phyloP scores from a whole-genome alignment of 305 asterid genomes.

The Euphrasia arctica region DNA sequence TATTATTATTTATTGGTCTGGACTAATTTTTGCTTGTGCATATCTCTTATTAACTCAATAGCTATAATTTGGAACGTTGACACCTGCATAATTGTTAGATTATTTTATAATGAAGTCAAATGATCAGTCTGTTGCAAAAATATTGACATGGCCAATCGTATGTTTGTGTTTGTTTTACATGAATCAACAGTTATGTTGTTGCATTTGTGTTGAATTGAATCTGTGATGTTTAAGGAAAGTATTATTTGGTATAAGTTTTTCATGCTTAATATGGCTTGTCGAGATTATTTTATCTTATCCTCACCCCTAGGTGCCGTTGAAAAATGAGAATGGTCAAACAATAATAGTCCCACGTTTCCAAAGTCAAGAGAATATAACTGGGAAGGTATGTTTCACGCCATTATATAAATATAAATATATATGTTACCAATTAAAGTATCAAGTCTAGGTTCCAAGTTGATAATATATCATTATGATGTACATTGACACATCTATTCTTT shows the following conservation, averaged over 20 bases:
- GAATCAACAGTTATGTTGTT: not conserved
- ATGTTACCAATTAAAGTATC: not conserved
- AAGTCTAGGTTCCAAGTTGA: not conserved
- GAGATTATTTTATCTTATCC: conserved; percentile 21
- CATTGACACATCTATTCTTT: not conserved
- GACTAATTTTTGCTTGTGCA: not conserved
- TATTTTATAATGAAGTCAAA: not conserved
- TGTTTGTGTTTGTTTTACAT: too few relatives aligned
- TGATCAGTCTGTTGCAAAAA: too few relatives aligned
- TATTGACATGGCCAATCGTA: too few relatives aligned
- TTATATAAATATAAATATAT: too few relatives aligned
- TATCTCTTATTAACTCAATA: conserved; percentile 1
- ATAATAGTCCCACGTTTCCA: conserved; percentile 78
- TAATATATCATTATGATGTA: conserved; percentile 16
- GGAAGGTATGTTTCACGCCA: conserved; percentile 45
- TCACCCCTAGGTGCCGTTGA: conserved; percentile 55
- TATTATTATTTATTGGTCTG: not conserved
- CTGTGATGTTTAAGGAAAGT: not conserved
- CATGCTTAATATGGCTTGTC: conserved; percentile 12
- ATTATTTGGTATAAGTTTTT: not conserved
- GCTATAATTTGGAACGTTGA: conserved; percentile 11
- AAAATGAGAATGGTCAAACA: conserved; percentile 85
- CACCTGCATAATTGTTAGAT: conserved; percentile 9
- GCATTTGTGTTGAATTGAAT: conserved; percentile 1
- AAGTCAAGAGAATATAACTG: conserved; percentile 75